Evolutionary conservation across 345 rosid genomes (phyloP).

Genomic region (Sonneratia alba): DNA sequence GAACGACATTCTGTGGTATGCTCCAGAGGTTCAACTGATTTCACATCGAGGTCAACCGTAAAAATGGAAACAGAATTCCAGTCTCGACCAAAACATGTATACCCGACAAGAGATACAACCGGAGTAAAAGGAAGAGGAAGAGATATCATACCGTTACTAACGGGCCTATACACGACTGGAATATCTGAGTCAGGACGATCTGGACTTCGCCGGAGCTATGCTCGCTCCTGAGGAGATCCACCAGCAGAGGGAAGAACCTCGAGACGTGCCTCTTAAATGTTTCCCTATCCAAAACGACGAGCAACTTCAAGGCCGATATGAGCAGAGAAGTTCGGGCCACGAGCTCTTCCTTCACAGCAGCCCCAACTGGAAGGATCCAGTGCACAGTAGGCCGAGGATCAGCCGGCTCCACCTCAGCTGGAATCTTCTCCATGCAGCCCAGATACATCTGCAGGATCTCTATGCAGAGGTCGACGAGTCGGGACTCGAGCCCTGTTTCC

Average conservation of each 20-base stretch:
- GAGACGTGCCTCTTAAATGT: slow-evolving; percentile 43
- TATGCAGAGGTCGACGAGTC: slow-evolving; percentile 43
- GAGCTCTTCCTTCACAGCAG: slow-evolving; percentile 72
- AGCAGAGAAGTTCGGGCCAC: slow-evolving; percentile 59
- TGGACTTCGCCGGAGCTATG: slow-evolving; percentile 77
- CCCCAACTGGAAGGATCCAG: slow-evolving; percentile 63
- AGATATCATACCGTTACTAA: slow-evolving; percentile 31
- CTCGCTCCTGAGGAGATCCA: slow-evolving; percentile 71
- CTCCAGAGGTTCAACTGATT: too few relatives aligned
- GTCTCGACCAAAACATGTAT: too few relatives aligned
- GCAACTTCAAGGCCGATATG: slow-evolving; percentile 45
- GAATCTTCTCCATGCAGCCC: slow-evolving; percentile 29
- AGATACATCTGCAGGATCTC: slow-evolving; percentile 55
- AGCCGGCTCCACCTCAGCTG: slow-evolving; percentile 13
- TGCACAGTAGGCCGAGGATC: slow-evolving; percentile 25
- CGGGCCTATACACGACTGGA: slow-evolving; percentile 78
- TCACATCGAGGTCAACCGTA: too few relatives aligned
- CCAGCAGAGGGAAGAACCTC: slow-evolving; percentile 58
- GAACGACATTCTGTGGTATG: too few relatives aligned
- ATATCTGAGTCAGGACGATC: slow-evolving; percentile 47
- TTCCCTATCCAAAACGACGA: slow-evolving; percentile 42
- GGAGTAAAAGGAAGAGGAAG: too few relatives aligned
- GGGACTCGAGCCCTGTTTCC: slow-evolving; percentile 48
- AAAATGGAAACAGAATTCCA: too few relatives aligned
- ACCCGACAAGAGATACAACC: too few relatives aligned